phyloP scores from a whole-genome alignment of 768 basidiomycete genomes.

The Paxillus rubicundulus region DNA sequence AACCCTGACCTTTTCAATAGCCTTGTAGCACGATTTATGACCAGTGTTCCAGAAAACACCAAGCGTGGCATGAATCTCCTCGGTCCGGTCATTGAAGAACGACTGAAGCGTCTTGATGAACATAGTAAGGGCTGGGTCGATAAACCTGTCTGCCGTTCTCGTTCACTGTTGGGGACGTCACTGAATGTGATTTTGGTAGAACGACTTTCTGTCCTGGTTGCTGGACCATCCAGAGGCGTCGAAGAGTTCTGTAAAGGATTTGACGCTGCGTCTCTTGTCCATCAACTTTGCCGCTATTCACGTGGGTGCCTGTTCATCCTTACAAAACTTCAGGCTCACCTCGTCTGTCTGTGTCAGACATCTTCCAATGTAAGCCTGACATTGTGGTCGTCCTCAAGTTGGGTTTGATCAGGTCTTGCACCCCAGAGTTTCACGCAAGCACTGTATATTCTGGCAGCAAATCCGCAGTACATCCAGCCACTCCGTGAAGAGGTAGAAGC shows the following conservation, averaged over 20 bases:
- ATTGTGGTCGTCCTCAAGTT: neutral
- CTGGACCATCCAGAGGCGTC: constrained; percentile 22
- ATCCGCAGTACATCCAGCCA: constrained; percentile 33
- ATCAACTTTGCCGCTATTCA: constrained; percentile 19
- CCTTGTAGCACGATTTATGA: constrained; percentile 10
- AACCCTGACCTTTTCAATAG: constrained; percentile 2
- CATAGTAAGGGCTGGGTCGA: constrained; percentile 26
- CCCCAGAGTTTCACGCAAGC: constrained; percentile 33
- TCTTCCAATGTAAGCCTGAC: constrained; percentile 12
- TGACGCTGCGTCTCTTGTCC: constrained; percentile 12
- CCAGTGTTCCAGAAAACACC: constrained; percentile 1
- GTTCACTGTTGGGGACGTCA: neutral
- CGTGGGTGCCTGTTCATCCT: constrained; percentile 7
- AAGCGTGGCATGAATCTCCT: constrained; percentile 14
- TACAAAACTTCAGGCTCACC: neutral
- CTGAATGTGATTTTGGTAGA: constrained; percentile 8
- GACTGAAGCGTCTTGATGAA: constrained; percentile 19
- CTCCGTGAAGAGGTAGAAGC: constrained; percentile 40
- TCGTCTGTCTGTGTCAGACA: constrained; percentile 7
- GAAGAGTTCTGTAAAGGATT: constrained; percentile 15
- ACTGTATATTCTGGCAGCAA: constrained; percentile 34
- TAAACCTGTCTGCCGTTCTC: constrained; percentile 27
- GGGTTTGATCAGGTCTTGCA: neutral
- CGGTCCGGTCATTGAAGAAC: constrained; percentile 30
- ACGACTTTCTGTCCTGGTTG: constrained; percentile 33